A percentile compares a stretch with the other conserved stretches of the same genome.
phyloP scores from a whole-genome alignment of 352 stramenopile genomes.

The Phytopythium chamaehyphon region DNA sequence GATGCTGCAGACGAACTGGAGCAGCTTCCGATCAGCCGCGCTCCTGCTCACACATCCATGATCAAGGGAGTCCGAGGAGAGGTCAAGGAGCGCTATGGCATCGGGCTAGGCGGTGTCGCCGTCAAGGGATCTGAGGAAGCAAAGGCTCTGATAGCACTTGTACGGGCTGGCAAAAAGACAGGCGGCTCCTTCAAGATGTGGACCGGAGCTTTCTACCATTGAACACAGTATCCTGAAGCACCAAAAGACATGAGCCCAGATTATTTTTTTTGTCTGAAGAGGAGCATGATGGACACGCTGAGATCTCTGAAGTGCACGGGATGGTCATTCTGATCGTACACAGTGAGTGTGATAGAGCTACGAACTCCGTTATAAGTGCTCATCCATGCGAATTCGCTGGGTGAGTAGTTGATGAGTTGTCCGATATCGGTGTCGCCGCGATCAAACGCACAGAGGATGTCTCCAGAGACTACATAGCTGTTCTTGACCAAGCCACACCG shows the following conservation, averaged over 20 bases:
- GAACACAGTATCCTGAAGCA: no score
- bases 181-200: neutral
- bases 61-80: slow-evolving; percentile 6
- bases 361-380: slow-evolving; percentile 8
- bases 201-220: no score
- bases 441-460: slow-evolving; percentile 13
- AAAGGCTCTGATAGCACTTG: slow-evolving; percentile 5
- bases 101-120: slow-evolving; percentile 4
- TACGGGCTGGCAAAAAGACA: slow-evolving; percentile 1
- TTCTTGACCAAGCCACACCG: slow-evolving; percentile 18
- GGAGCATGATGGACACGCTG: slow-evolving; percentile 10
- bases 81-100: slow-evolving; percentile 8
- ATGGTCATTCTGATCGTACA: slow-evolving; percentile 13
- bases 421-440: slow-evolving; percentile 7
- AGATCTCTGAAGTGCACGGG: slow-evolving; percentile 4
- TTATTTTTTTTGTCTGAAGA: slow-evolving; percentile 7
- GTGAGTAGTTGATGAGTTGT: slow-evolving; percentile 8
- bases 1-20: slow-evolving; percentile 8
- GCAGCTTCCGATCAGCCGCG: slow-evolving; percentile 1
- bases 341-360: slow-evolving; percentile 9
- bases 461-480: slow-evolving; percentile 10
- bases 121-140: neutral
- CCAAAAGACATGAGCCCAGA: neutral
- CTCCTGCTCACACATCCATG: slow-evolving; percentile 6
- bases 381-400: slow-evolving; percentile 17